Conservation (phyloP, 352 stramenopile species). For the Globisporangium lucens region DNA sequence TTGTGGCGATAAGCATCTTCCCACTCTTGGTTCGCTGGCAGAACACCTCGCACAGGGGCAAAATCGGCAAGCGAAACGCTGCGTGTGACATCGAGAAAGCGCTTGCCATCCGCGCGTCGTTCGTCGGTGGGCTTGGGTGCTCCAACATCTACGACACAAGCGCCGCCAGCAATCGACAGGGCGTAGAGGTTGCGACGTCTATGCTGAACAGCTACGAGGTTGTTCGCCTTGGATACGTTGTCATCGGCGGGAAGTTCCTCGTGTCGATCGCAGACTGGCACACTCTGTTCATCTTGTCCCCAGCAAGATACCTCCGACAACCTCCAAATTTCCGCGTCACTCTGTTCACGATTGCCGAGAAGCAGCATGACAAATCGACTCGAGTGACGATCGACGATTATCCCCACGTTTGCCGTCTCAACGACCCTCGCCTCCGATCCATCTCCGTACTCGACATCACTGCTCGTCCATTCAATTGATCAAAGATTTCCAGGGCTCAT, state of each 20-base stretch:
- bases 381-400: slow-evolving; percentile 14
- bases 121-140: slow-evolving; percentile 12
- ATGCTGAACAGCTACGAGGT: slow-evolving; percentile 18
- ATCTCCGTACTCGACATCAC: slow-evolving; percentile 25
- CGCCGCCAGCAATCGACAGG: not conserved
- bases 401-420: slow-evolving; percentile 26
- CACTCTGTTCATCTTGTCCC: slow-evolving; percentile 22
- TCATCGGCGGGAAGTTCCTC: slow-evolving; percentile 16
- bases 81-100: slow-evolving; percentile 13
- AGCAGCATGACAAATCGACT: not conserved
- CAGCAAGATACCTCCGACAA: slow-evolving; percentile 12
- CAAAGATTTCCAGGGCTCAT: not conserved
- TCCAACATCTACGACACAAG: slow-evolving; percentile 5
- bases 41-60: slow-evolving; percentile 6
- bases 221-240: slow-evolving; percentile 19
- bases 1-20: slow-evolving; percentile 13
- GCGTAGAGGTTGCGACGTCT: not conserved
- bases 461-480: slow-evolving; percentile 10
- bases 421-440: slow-evolving; percentile 23
- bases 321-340: slow-evolving; percentile 29
- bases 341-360: slow-evolving; percentile 23
- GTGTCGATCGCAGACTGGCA: slow-evolving; percentile 24
- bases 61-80: not conserved
- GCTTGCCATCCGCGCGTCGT: slow-evolving; percentile 13
- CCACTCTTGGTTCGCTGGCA: slow-evolving; percentile 15